Base-by-base conservation (phyloP, 768 basidiomycete species). In the Paxillus involutus region DNA sequence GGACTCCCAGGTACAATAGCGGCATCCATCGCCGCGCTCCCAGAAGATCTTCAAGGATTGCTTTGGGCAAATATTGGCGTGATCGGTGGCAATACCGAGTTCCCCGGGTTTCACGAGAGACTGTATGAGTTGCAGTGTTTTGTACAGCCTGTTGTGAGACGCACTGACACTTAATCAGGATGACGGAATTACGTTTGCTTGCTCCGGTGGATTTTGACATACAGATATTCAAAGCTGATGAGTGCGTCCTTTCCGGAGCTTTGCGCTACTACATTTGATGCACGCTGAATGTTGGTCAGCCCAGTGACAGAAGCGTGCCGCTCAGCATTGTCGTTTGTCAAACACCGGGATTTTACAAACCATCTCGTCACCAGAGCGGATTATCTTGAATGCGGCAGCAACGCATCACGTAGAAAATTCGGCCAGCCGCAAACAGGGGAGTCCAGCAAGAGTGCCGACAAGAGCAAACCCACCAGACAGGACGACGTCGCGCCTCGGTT, bases 41-140 rank as follows among this genome's bases (percentile, higher is more conserved):
- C 92, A 0, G 74, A 79, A 47, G 92, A 95, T 62, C 62, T 95
- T 24, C 91, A 86, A 60, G 94, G 92, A 33, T 84, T 98, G 88
- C 97, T 94, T 71, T 98, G 94, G 94, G 84, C 85, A 33, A 92
- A 98, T 69, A 94, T 98, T 56, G 90, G 89, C 12, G 72, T 96
- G 58, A 83, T 94, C 63, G 95, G 95, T 46, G 95, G 95, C 13
- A 88, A 82, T 69, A 83, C 84, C 14, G 82, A 81, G 61, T 84
- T 94, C 59, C 77, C 83, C 41, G 89, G 88, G 6, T 88, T 98
- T 61, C 78, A 80, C 19, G 71, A 78, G 48, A 75, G 95, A 73
- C 71, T 98, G 94, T 96, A 70, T 69, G 89, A 36, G 45, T 60
- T 44, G 17, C 35, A 36, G 53, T 57, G 52, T 47, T 40, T 49